Evolutionary conservation across 306 rosid genomes (phyloP).

Genomic region (Psophocarpus tetragonolobus): DNA sequence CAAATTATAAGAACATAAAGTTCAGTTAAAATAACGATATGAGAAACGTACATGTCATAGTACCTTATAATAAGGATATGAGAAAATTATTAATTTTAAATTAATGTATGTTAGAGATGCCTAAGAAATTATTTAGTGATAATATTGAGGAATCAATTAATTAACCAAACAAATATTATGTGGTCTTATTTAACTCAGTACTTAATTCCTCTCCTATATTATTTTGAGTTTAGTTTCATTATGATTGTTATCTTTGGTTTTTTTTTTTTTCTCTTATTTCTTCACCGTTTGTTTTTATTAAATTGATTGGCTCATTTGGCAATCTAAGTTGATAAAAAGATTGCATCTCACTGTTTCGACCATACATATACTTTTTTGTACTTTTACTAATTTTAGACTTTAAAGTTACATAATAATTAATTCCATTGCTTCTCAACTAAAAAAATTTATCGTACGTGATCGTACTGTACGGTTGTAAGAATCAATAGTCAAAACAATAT

Average conservation of each 20-base stretch:
- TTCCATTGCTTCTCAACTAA: no score
- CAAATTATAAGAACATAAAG: not conserved
- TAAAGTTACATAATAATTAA: no score
- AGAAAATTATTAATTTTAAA: not conserved
- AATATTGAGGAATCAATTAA: not conserved
- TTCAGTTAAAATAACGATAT: no score
- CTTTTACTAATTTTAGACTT: no score
- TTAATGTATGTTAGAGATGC: not conserved
- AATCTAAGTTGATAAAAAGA: no score
- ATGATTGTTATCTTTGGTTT: not conserved
- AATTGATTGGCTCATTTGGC: not conserved
- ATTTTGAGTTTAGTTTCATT: not conserved
- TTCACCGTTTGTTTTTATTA: not conserved
- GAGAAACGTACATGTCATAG: no score
- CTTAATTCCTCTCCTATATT: not conserved
- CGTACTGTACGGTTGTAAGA: no score
- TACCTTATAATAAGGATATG: no score
- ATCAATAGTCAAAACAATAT: no score
- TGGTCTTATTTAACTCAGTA: not conserved
- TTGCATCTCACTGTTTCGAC: no score
- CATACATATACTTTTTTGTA: no score
- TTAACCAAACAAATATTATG: not conserved
- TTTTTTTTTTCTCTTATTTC: not conserved
- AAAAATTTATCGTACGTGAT: no score
- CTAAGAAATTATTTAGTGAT: not conserved